Conservation (phyloP, 306 rosid species). For the Benincasa hispida region DNA sequence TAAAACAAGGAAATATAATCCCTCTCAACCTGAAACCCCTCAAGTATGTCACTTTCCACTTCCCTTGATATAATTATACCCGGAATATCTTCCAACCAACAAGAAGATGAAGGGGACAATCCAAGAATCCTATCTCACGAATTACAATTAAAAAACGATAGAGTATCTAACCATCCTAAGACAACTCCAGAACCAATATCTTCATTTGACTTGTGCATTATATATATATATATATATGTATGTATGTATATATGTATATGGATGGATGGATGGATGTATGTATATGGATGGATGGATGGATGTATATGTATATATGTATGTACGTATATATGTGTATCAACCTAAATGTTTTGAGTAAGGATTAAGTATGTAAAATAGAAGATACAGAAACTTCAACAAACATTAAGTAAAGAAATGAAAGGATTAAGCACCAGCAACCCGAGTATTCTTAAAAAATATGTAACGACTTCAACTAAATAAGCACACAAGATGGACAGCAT, state of each 20-base stretch:
- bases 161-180: not conserved
- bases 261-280: too few species aligned
- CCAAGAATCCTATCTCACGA: not conserved
- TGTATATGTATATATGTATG: too few species aligned
- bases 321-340: too few species aligned
- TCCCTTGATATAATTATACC: not conserved
- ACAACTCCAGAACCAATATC: not conserved
- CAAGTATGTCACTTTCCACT: not conserved
- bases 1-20: not conserved
- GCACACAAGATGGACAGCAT: not conserved
- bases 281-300: too few species aligned
- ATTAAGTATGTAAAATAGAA: not conserved
- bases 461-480: not conserved
- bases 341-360: not conserved
- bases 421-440: not conserved
- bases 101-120: not conserved
- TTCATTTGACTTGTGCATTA: too few species aligned
- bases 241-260: too few species aligned
- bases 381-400: not conserved
- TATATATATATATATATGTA: too few species aligned
- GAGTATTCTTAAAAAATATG: not conserved
- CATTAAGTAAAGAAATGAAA: not conserved
- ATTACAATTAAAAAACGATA: not conserved
- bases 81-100: not conserved
- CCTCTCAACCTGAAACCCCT: not conserved